Evolutionary conservation across 164 flowering plant genomes (phyloP).

Genomic region (Dillenia turbinata): DNA sequence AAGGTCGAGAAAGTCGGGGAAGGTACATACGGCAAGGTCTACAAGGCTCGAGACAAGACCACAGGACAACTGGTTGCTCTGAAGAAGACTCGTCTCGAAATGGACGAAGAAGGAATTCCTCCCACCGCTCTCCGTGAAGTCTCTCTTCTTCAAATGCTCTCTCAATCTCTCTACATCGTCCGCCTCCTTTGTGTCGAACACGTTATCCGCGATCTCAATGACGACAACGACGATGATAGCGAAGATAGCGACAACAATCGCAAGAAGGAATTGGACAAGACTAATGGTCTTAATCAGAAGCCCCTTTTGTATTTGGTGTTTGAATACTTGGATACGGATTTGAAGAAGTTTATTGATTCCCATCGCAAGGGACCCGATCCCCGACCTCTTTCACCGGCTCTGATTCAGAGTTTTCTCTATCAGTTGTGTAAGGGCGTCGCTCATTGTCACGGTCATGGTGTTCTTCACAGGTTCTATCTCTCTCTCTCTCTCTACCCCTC

Average conservation of each 20-base stretch:
- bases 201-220: conserved; percentile 53
- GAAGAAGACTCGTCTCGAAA: conserved; percentile 92
- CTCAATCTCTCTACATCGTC: conserved; percentile 79
- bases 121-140: conserved; percentile 97
- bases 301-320: conserved; percentile 87
- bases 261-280: conserved; percentile 7
- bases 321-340: conserved; percentile 93
- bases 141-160: conserved; percentile 90
- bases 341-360: conserved; percentile 87
- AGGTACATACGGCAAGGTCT: conserved; percentile 99
- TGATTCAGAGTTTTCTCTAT: conserved; percentile 63
- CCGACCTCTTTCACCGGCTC: conserved; percentile 49
- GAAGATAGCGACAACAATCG: conserved; percentile 39
- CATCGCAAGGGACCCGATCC: conserved; percentile 80
- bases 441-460: conserved; percentile 91
- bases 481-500: not conserved
- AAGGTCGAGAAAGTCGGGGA: conserved; percentile 97
- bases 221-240: no score
- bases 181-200: conserved; percentile 89
- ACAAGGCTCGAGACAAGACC: conserved; percentile 86
- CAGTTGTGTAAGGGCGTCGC: conserved; percentile 95
- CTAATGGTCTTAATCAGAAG: conserved; percentile 8
- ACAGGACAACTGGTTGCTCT: conserved; percentile 87
- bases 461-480: conserved; percentile 51
- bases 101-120: conserved; percentile 99